Evolutionary conservation across 495 filamentous ascomycete species (phyloP).

Genomic region (Xylaria flabelliformis): DNA sequence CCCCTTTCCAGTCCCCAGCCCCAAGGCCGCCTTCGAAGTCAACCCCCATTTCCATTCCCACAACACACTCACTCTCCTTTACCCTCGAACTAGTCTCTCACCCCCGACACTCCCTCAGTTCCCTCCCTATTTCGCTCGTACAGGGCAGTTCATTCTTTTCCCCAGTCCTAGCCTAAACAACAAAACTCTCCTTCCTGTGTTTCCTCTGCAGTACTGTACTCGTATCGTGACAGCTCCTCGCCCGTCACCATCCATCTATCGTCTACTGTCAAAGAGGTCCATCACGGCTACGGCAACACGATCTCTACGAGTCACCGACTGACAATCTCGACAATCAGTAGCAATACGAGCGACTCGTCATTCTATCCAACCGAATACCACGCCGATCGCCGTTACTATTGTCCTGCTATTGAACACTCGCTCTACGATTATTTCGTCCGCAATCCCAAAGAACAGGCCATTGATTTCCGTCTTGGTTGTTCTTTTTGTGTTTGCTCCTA

Average conservation of each 20-base stretch:
- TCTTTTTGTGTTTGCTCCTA: slow-evolving; percentile 22
- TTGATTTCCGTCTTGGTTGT: slow-evolving; percentile 9
- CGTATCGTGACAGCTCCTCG: slow-evolving; percentile 4
- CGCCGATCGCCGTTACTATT: not conserved
- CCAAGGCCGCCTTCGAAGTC: slow-evolving; percentile 1
- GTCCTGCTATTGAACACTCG: slow-evolving; percentile 4
- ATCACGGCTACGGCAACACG: slow-evolving; percentile 4
- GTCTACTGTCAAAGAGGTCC: slow-evolving; percentile 20
- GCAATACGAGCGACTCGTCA: not conserved
- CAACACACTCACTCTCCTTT: slow-evolving; percentile 15
- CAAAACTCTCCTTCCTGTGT: slow-evolving; percentile 24
- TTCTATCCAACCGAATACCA: not conserved
- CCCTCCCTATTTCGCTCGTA: slow-evolving; percentile 31
- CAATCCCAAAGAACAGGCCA: not conserved
- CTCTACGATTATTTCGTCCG: not conserved
- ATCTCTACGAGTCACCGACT: slow-evolving; percentile 10
- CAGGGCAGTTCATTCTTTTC: slow-evolving; percentile 28
- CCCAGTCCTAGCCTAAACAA: slow-evolving; percentile 18
- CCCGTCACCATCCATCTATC: slow-evolving; percentile 15
- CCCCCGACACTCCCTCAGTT: slow-evolving; percentile 22
- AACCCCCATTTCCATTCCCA: slow-evolving; percentile 4
- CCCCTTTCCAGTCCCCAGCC: slow-evolving; percentile 19
- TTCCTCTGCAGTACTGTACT: slow-evolving; percentile 16
- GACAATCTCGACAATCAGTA: slow-evolving; percentile 3
- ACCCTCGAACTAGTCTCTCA: slow-evolving; percentile 4